These are phyloP conservation scores for Pestalotiopsis sp. DNA, from an alignment of 2,329 filamentous ascomycete genomes.

Conservation along the genomic window DNA sequence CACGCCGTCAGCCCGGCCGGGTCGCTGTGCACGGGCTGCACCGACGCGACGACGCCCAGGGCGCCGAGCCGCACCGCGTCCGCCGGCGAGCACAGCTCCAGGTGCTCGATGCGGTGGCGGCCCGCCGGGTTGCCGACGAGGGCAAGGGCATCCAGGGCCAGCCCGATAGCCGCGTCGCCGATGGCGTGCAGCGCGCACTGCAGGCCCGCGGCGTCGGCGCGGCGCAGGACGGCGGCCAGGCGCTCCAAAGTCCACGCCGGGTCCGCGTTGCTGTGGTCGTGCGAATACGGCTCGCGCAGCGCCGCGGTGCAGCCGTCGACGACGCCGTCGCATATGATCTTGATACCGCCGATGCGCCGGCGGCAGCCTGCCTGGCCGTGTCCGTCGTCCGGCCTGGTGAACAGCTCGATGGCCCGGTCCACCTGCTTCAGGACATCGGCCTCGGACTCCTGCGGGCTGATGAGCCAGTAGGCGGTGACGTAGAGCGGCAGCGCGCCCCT, in stretches of 20 bases:
- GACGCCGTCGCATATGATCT: constrained; percentile 65
- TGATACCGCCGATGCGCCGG: constrained; percentile 60
- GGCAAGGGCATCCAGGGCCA: constrained; percentile 57
- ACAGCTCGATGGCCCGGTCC: constrained; percentile 49
- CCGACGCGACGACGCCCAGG: constrained; percentile 58
- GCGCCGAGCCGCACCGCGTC: constrained; percentile 57
- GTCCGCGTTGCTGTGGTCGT: constrained; percentile 43
- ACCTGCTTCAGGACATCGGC: constrained; percentile 50
- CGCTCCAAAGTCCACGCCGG: constrained; percentile 55
- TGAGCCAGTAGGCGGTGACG: constrained; percentile 60
- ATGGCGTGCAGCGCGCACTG: constrained; percentile 67
- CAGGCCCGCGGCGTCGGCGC: constrained; percentile 51
- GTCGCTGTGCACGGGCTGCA: constrained; percentile 59
- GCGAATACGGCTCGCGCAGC: constrained; percentile 56
- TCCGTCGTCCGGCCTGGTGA: constrained; percentile 21
- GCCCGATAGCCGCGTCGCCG: constrained; percentile 59
- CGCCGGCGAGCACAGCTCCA: constrained; percentile 56
- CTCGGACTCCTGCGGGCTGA: constrained; percentile 47
- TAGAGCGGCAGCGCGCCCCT: constrained; percentile 38
- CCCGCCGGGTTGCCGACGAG: constrained; percentile 39
- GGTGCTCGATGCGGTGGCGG: constrained; percentile 64
- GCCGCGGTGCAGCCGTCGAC: constrained; percentile 66
- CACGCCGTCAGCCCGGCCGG: constrained; percentile 62
- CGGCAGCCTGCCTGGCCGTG: constrained; percentile 23
- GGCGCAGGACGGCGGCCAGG: constrained; percentile 51